Conservation (phyloP, 495 filamentous ascomycete genomes). For the Pseudevernia furfuracea region DNA sequence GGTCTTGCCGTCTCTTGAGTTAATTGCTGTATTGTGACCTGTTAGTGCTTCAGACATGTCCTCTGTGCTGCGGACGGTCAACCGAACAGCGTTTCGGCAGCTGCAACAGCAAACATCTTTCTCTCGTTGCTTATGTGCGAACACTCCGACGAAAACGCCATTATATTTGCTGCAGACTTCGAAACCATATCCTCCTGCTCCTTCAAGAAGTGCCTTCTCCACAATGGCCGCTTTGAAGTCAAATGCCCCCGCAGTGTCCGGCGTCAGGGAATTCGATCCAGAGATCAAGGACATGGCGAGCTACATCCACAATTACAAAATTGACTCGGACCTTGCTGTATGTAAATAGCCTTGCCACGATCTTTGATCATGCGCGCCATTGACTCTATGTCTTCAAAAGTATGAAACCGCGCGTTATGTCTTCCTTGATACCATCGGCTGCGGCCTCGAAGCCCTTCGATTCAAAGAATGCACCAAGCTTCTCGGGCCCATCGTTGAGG, state of each 20-base stretch:
- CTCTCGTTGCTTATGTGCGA: conserved; percentile 7
- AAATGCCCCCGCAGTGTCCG: conserved; percentile 33
- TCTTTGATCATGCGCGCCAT: not conserved
- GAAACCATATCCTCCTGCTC: conserved; percentile 9
- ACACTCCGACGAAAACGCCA: too few relatives aligned
- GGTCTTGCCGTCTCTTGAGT: not conserved
- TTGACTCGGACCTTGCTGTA: conserved; percentile 89
- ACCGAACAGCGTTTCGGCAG: conserved; percentile 6
- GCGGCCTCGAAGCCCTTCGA: conserved; percentile 87
- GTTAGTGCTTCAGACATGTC: conserved; percentile 1
- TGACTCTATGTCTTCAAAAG: conserved; percentile 39
- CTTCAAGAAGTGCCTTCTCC: conserved; percentile 29
- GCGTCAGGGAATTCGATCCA: conserved; percentile 58
- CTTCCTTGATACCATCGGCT: conserved; percentile 92
- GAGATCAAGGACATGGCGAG: conserved; percentile 91
- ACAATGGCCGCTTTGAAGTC: conserved; percentile 43
- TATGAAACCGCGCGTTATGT: conserved; percentile 87
- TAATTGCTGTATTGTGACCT: not conserved
- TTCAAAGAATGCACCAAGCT: conserved; percentile 95
- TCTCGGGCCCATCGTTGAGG: conserved; percentile 86
- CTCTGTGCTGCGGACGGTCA: conserved; percentile 13
- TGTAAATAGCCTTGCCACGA: conserved; percentile 30
- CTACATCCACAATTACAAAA: conserved; percentile 86
- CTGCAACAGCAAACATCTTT: conserved; percentile 7
- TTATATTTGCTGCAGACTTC: not conserved